Evolutionary conservation across 2,329 filamentous ascomycete genomes (phyloP).

Genomic region (Aspergillus viridinutans): DNA sequence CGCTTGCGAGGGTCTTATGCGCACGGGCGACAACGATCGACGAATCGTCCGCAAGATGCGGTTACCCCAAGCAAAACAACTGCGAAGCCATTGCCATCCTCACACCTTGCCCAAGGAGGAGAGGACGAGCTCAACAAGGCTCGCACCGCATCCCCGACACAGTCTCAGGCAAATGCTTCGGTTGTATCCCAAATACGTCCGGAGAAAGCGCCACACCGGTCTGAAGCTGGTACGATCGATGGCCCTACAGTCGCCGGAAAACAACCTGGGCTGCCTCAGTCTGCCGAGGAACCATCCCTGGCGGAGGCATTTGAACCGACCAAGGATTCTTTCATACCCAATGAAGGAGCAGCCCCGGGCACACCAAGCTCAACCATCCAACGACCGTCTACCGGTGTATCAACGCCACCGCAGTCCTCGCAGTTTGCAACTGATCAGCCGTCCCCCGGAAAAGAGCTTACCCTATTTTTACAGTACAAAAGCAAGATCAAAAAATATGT

Average conservation of each 20-base stretch:
- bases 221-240: slow-evolving; percentile 32
- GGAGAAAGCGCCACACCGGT: slow-evolving; percentile 54
- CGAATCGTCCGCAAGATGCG: slow-evolving; percentile 51
- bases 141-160: slow-evolving; percentile 27
- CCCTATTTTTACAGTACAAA: slow-evolving; percentile 92
- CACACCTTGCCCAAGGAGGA: slow-evolving; percentile 56
- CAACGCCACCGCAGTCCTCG: slow-evolving; percentile 45
- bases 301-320: slow-evolving; percentile 34
- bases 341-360: slow-evolving; percentile 17
- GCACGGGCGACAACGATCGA: slow-evolving; percentile 50
- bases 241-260: slow-evolving; percentile 51
- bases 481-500: slow-evolving; percentile 96
- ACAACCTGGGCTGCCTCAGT: slow-evolving; percentile 51
- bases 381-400: slow-evolving; percentile 17
- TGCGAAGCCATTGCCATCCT: slow-evolving; percentile 36
- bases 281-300: slow-evolving; percentile 32
- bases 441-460: slow-evolving; percentile 76
- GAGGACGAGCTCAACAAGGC: slow-evolving; percentile 37
- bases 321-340: slow-evolving; percentile 17
- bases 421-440: slow-evolving; percentile 60
- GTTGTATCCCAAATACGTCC: slow-evolving; percentile 58
- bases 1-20: slow-evolving; percentile 55
- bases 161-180: slow-evolving; percentile 9
- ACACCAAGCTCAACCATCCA: slow-evolving; percentile 24
- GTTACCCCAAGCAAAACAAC: slow-evolving; percentile 54